Percentiles rank a stretch among this genome's conserved stretches.
Conservation (phyloP, 768 basidiomycete genomes). For the Hypsizygus marmoreus region DNA sequence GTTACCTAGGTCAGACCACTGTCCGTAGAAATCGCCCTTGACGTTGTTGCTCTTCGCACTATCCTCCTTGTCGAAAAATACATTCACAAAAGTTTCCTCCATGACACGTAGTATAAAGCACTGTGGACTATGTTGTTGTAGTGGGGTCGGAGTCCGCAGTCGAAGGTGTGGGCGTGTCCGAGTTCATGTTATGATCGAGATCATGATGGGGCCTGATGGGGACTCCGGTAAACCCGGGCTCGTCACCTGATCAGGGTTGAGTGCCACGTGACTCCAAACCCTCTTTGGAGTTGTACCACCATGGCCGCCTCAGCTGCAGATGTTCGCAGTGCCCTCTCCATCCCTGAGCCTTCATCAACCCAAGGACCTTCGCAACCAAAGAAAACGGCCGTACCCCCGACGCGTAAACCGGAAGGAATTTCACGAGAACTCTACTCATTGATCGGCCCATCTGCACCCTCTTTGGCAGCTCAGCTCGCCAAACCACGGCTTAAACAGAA, state of each 20-base stretch:
- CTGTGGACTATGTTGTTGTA: too few species aligned
- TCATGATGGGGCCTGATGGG: too few species aligned
- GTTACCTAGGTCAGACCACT: conserved; percentile 57
- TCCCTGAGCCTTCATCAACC: conserved; percentile 47
- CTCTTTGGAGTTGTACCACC: conserved; percentile 13
- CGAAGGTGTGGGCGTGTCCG: too few species aligned
- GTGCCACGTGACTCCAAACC: conserved; percentile 15
- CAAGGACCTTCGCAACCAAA: conserved; percentile 49
- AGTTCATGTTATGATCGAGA: too few species aligned
- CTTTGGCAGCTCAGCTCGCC: conserved; percentile 74
- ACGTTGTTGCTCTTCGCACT: conserved; percentile 15
- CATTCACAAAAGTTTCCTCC: conserved; percentile 19
- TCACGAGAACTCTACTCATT: conserved; percentile 91
- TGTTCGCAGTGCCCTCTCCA: conserved; percentile 79
- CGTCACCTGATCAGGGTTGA: not conserved
- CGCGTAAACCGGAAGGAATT: conserved; percentile 85
- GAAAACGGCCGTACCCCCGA: conserved; percentile 39
- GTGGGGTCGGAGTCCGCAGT: too few species aligned
- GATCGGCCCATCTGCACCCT: conserved; percentile 92
- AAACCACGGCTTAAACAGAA: conserved; percentile 88
- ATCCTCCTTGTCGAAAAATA: conserved; percentile 18
- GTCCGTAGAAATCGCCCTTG: conserved; percentile 44
- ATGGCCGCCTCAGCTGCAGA: conserved; percentile 80
- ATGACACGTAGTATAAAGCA: too few species aligned
- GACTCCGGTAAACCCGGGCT: too few species aligned